Evolutionary conservation across 257 asterid species (phyloP).

Genomic region (Nicotiana knightiana): DNA sequence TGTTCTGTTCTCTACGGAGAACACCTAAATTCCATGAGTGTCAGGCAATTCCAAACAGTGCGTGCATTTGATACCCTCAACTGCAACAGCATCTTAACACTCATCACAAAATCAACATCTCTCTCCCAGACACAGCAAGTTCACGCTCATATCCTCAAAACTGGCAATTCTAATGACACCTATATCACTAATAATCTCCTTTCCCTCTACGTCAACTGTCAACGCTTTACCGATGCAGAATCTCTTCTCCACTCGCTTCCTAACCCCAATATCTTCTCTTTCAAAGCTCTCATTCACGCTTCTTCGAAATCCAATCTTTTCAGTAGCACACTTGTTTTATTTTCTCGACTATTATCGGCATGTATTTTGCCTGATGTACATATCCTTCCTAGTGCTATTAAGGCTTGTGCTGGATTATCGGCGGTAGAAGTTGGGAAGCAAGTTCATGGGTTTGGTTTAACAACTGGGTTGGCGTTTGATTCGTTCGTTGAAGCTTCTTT

Average conservation of each 20-base stretch:
- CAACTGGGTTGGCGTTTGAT: constrained; percentile 52
- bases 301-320: constrained; percentile 48
- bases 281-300: constrained; percentile 55
- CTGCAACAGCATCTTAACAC: neutral
- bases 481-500: constrained; percentile 64
- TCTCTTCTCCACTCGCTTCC: constrained; percentile 31
- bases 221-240: constrained; percentile 38
- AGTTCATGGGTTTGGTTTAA: constrained; percentile 62
- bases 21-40: constrained; percentile 1
- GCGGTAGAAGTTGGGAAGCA: constrained; percentile 47
- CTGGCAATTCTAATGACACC: constrained; percentile 38
- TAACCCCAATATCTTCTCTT: constrained; percentile 39
- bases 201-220: constrained; percentile 50
- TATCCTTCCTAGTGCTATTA: constrained; percentile 57
- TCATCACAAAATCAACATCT: constrained; percentile 29
- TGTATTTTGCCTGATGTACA: constrained; percentile 55
- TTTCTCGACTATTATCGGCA: constrained; percentile 34
- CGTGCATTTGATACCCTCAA: neutral
- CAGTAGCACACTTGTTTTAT: constrained; percentile 32
- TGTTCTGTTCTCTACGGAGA: neutral
- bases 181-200: constrained; percentile 43
- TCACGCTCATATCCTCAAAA: constrained; percentile 54
- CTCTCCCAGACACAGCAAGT: constrained; percentile 46
- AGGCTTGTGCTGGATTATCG: constrained; percentile 61
- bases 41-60: neutral